A percentile compares a stretch with the other conserved stretches of the same genome.
phyloP scores from a whole-genome alignment of 2,329 filamentous ascomycete genomes.

The Ophiosphaerella herpotricha region DNA sequence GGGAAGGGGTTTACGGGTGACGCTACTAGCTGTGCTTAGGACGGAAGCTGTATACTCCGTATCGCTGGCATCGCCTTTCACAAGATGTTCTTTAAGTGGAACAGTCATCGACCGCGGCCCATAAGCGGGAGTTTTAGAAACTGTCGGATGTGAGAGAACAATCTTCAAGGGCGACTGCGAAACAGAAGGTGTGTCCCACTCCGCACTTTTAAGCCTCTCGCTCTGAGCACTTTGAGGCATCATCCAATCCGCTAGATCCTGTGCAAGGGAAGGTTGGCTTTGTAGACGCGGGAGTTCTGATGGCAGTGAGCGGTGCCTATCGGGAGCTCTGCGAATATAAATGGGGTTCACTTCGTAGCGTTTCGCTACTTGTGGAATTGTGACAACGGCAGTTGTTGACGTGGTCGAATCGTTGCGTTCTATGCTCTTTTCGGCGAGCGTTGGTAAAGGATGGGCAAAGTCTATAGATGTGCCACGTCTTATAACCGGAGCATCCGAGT shows the following conservation, averaged over 20 bases:
- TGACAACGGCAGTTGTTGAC: slow-evolving; percentile 16
- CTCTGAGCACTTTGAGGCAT: slow-evolving; percentile 14
- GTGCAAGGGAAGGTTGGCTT: slow-evolving; percentile 27
- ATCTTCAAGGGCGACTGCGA: slow-evolving; percentile 6
- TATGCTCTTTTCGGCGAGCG: slow-evolving; percentile 16
- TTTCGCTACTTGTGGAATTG: slow-evolving; percentile 18
- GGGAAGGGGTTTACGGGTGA: background rate
- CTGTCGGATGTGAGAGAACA: slow-evolving; percentile 1
- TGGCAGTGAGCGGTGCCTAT: slow-evolving; percentile 23
- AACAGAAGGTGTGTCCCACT: background rate
- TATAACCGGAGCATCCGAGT: background rate
- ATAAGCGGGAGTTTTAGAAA: background rate
- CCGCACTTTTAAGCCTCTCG: slow-evolving; percentile 4
- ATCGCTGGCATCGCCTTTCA: too few species aligned
- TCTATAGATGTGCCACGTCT: slow-evolving; percentile 5
- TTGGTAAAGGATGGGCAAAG: slow-evolving; percentile 5
- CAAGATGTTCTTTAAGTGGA: background rate
- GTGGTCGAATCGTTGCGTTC: slow-evolving; percentile 23
- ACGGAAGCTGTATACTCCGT: background rate
- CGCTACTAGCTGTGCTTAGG: background rate
- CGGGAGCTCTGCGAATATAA: slow-evolving; percentile 15
- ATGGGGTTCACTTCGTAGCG: slow-evolving; percentile 22
- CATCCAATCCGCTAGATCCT: slow-evolving; percentile 29
- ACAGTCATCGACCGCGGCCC: background rate
- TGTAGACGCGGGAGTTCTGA: slow-evolving; percentile 21